phyloP scores from a whole-genome alignment of 2,329 filamentous ascomycete species.

The Chaetothyriales sp. region DNA sequence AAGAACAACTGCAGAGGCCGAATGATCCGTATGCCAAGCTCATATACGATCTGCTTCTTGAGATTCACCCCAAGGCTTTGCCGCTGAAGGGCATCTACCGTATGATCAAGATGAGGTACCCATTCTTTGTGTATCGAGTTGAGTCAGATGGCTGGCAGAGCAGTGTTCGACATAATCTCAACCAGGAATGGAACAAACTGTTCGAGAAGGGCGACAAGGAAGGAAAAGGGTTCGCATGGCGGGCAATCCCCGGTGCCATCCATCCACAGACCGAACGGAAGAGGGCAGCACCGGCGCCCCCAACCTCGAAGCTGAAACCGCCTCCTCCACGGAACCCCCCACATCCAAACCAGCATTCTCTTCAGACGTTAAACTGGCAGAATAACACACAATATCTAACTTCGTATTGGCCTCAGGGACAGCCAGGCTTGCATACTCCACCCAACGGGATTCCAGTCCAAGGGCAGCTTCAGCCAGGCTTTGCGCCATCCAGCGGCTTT shows the following conservation, averaged over 20 bases:
- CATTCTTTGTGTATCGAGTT: constrained; percentile 49
- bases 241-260: constrained; percentile 38
- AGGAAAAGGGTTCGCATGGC: constrained; percentile 53
- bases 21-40: constrained; percentile 50
- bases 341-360: constrained; percentile 11
- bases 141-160: constrained; percentile 53
- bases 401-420: constrained; percentile 7
- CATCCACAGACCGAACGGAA: constrained; percentile 15
- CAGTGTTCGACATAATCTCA: constrained; percentile 52
- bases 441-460: constrained; percentile 12
- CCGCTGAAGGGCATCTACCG: constrained; percentile 54
- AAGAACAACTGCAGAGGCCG: constrained; percentile 50
- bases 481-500: constrained; percentile 1
- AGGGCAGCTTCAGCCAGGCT: constrained; percentile 7
- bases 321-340: constrained; percentile 8
- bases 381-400: constrained; percentile 13
- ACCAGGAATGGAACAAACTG: constrained; percentile 38
- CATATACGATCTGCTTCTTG: constrained; percentile 48
- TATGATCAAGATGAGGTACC: constrained; percentile 49
- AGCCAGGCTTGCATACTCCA: constrained; percentile 8
- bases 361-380: constrained; percentile 11
- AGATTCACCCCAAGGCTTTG: constrained; percentile 39
- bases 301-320: constrained; percentile 14
- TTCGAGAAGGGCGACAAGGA: constrained; percentile 48
- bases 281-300: constrained; percentile 12